Conservation (phyloP, 306 rosid species). For the Vigna unguiculata region DNA sequence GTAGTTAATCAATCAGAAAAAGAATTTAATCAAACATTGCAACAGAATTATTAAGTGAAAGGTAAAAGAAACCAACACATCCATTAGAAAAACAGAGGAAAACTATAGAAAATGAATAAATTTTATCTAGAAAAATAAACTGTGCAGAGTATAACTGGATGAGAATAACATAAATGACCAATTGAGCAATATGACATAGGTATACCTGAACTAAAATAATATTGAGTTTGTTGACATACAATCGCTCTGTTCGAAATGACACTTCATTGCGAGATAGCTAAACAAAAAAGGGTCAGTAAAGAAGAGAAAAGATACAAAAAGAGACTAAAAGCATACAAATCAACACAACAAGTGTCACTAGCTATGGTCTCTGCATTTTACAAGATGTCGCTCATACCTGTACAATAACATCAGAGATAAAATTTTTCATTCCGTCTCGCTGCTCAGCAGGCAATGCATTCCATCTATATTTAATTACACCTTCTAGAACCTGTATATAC, state of each 20-base stretch:
- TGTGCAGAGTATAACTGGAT: slow-evolving; percentile 18
- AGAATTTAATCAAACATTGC: background rate
- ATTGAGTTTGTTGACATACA: slow-evolving; percentile 98
- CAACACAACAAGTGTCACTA: background rate
- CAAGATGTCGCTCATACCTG: slow-evolving; percentile 60
- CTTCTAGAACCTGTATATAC: slow-evolving; percentile 76
- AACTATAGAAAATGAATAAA: background rate
- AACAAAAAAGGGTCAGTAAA: background rate
- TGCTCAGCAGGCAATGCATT: slow-evolving; percentile 94
- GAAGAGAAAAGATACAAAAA: slow-evolving; percentile 21
- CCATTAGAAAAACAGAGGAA: slow-evolving; percentile 7
- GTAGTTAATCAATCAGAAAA: background rate
- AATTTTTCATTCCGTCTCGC: slow-evolving; percentile 97
- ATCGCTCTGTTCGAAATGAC: slow-evolving; percentile 82
- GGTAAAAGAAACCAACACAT: slow-evolving; percentile 6
- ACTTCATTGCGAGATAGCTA: slow-evolving; percentile 88
- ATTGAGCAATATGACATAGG: background rate
- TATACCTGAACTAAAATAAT: slow-evolving; percentile 92
- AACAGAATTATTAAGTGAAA: background rate
- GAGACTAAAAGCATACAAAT: slow-evolving; percentile 19
- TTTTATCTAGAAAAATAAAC: slow-evolving; percentile 17
- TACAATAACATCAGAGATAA: slow-evolving; percentile 91
- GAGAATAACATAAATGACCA: background rate
- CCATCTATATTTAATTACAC: slow-evolving; percentile 92
- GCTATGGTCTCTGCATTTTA: background rate